phyloP scores from a whole-genome alignment of 257 asterid genomes.

The Henckelia pumila region DNA sequence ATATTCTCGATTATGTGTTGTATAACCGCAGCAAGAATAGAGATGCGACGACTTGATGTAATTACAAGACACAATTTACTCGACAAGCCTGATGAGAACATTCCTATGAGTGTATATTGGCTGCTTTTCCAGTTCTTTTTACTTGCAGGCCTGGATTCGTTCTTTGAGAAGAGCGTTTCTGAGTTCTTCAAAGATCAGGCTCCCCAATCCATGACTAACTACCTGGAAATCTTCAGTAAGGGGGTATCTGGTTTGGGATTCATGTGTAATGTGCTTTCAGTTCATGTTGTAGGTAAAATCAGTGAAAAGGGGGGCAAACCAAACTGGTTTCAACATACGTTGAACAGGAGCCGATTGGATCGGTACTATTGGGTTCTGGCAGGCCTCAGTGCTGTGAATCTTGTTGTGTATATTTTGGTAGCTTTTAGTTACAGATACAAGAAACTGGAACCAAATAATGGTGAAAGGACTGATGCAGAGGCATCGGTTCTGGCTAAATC shows the following conservation, averaged over 20 bases:
- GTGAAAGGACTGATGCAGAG: too few relatives aligned
- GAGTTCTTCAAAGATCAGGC: conserved; percentile 24
- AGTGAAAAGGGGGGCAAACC: conserved; percentile 26
- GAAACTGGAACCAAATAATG: background rate
- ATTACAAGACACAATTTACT: too few relatives aligned
- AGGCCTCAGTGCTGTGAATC: conserved; percentile 32
- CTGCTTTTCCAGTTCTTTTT: too few relatives aligned
- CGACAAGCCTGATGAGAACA: too few relatives aligned
- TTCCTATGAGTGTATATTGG: too few relatives aligned
- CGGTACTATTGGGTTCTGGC: conserved; percentile 56
- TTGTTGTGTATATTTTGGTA: conserved; percentile 29
- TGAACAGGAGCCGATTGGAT: conserved; percentile 52
- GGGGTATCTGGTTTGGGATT: conserved; percentile 33
- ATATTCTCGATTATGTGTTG: too few relatives aligned
- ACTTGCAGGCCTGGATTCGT: too few relatives aligned
- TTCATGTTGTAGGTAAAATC: conserved; percentile 29
- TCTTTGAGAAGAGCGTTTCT: too few relatives aligned
- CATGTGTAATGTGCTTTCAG: conserved; percentile 28
- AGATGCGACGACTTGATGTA: too few relatives aligned
- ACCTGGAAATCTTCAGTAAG: conserved; percentile 7
- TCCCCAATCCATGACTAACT: conserved; percentile 20
- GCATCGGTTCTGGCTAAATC: too few relatives aligned
- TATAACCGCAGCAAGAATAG: too few relatives aligned
- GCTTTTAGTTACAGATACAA: conserved; percentile 25
- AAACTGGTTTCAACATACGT: conserved; percentile 47